phyloP scores from a whole-genome alignment of 352 stramenopile species.

The Globisporangium iwayamae region DNA sequence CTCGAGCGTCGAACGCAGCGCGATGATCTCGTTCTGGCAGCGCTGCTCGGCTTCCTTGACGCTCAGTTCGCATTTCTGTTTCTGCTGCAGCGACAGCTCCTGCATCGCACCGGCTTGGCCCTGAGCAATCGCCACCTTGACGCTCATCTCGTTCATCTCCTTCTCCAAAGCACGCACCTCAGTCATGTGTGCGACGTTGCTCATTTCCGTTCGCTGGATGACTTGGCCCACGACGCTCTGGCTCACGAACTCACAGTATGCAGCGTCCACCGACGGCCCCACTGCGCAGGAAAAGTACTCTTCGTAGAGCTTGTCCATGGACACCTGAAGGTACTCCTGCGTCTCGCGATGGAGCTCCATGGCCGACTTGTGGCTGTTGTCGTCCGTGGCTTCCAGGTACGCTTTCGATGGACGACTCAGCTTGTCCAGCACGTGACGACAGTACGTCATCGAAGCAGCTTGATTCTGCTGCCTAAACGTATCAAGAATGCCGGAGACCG shows the following conservation, averaged over 20 bases:
- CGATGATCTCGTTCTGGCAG: constrained; percentile 58
- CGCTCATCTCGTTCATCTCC: constrained; percentile 77
- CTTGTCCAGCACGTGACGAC: constrained; percentile 52
- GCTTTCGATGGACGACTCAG: constrained; percentile 34
- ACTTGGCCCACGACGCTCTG: constrained; percentile 66
- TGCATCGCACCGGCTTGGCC: constrained; percentile 81
- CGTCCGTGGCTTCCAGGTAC: constrained; percentile 31
- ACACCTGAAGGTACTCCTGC: constrained; percentile 52
- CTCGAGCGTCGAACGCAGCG: constrained; percentile 66
- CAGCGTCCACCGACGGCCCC: constrained; percentile 71
- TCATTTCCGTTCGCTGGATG: constrained; percentile 74
- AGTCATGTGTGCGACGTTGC: constrained; percentile 70
- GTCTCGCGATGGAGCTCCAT: constrained; percentile 77
- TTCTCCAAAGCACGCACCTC: constrained; percentile 76
- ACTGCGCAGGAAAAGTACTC: constrained; percentile 61
- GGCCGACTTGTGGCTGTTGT: constrained; percentile 50
- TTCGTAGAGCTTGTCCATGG: constrained; percentile 46
- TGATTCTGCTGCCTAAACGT: constrained; percentile 74
- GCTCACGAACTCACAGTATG: constrained; percentile 83
- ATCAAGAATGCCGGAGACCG: constrained; percentile 40
- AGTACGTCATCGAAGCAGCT: constrained; percentile 82
- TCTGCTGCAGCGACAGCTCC: constrained; percentile 69
- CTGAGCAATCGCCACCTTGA: constrained; percentile 77
- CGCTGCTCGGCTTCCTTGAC: constrained; percentile 77
- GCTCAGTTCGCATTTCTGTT: constrained; percentile 73